Base-by-base conservation (phyloP, 1,284 basidiomycete species). In the Microbotryum saponariae region DNA sequence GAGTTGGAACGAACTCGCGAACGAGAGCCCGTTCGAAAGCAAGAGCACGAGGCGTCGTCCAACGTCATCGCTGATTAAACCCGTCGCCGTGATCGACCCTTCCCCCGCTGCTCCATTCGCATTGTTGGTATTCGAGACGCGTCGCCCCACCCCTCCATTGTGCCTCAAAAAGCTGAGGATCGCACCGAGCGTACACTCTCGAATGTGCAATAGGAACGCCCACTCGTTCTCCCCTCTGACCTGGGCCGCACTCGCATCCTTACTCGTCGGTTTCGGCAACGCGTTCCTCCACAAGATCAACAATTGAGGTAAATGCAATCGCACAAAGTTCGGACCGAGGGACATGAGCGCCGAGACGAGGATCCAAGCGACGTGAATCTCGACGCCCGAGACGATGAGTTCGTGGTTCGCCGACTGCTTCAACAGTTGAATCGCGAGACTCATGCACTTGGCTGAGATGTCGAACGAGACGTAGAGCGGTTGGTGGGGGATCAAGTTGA, bases 241-340 rank as follows among this genome's bases (percentile, higher is more conserved):
- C 0, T 82, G 80, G 16, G 81, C 82, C 23, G 74, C 76, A 1
- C 79, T 76, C 0, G 82, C 79, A 71, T 97, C 94, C 75, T 94
- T 94, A 70, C 82, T 87, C 0, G 90, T 90, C 0, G 91, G 88
- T 76, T 97, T 97, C 1, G 94, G 91, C 0, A 98, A 80, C 2
- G 96, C 92, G 71, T 98, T 98, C 44, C 94, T 81, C 96, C 96
- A 98, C 2, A 98, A 82, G 0, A 94, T 89, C 29, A 98, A 82
- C 8, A 98, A 80, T 71, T 97, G 92, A 0, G 91, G 87, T 1
- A 97, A 81, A 75, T 97, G 92, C 0, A 89, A 83, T 42, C 90
- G 85, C 54, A 97, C 90, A 71, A 97, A 97, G 70, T 91, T 88
- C 7, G 90, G 91, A 0, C 94, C 94, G 4, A 97, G 85, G 5